Evolutionary conservation across 371 early-diverging fungal genomes (phyloP).

Genomic region (Phascolomyces articulosus): DNA sequence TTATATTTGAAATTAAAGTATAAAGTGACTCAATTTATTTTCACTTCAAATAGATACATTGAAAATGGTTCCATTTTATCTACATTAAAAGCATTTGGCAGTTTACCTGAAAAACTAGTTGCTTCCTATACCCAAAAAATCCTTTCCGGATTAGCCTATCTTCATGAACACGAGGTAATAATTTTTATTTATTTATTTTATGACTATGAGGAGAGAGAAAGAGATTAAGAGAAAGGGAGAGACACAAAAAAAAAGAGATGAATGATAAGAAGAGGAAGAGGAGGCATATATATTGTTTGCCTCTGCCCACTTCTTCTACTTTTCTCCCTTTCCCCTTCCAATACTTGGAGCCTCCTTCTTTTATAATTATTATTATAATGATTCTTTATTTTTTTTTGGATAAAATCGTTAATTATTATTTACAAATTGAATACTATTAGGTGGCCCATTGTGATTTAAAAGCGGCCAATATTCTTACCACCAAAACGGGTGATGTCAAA

Average conservation of each 20-base stretch:
- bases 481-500: constrained; percentile 90
- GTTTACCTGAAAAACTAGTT: constrained; percentile 88
- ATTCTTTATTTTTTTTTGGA: constrained; percentile 1
- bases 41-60: constrained; percentile 60
- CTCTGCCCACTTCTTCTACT: no score
- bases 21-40: no score
- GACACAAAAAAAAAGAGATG: no score
- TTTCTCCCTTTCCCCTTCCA: no score
- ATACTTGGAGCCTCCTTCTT: no score
- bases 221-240: no score
- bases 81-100: constrained; percentile 87
- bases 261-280: no score
- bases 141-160: constrained; percentile 83
- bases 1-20: not conserved
- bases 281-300: no score
- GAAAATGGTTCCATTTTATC: constrained; percentile 91
- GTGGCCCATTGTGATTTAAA: constrained; percentile 96
- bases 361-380: no score
- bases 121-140: constrained; percentile 87
- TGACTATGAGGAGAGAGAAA: no score
- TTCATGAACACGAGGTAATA: constrained; percentile 81
- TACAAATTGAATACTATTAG: constrained; percentile 18
- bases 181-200: no score
- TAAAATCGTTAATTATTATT: no score
- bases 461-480: constrained; percentile 91